Evolutionary conservation across 169 alveolate genomes (phyloP), one percentile per base, ranked within the genome.

Genomic region (Cystoisospora suis): DNA sequence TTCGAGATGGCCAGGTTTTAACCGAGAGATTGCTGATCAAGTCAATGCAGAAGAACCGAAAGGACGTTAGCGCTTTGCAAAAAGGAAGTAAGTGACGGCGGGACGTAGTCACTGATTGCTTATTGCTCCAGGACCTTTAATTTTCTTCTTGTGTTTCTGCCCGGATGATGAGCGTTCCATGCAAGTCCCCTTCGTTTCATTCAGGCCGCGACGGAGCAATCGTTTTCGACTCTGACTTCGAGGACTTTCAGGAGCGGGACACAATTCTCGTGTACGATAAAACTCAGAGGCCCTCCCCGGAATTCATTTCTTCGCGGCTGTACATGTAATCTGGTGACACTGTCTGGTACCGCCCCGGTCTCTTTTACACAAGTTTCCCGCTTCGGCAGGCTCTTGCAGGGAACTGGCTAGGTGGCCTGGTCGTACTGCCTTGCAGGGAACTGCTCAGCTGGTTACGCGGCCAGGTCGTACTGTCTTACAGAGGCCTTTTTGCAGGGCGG

Each of bases 121-220:
- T n/a, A n/a, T n/a, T n/a, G n/a, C n/a, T n/a, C n/a, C n/a, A n/a
- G n/a, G n/a, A n/a, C 9, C 77, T n/a, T 65, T 44, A 27, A 12
- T 12, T 12, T 65, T 27, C 44, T n/a, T 12, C 34, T 12, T 27
- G 40, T 65, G 12, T 36, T 3, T 1, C n/a, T 65, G 72, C 12
- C 77, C 77, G n/a, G n/a, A 1, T 65, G 20, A 5, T 65, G 20
- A 36, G 6, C 77, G 34, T n/a, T n/a, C n/a, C n/a, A n/a, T n/a
- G n/a, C n/a, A n/a, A n/a, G n/a, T n/a, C n/a, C n/a, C n/a, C n/a
- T n/a, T n/a, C 32, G n/a, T n/a, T n/a, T n/a, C n/a, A n/a, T n/a
- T 34, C 90, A 83, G 90, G 81, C 79, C 90, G 90, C 81, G 75
- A 45, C 44, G 90, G 81, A 44, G 90, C 90, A 6, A 58, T 83